These are phyloP conservation scores for Mariannaea sp. DNA, from an alignment of 2,329 filamentous ascomycete genomes.

Conservation along the genomic window DNA sequence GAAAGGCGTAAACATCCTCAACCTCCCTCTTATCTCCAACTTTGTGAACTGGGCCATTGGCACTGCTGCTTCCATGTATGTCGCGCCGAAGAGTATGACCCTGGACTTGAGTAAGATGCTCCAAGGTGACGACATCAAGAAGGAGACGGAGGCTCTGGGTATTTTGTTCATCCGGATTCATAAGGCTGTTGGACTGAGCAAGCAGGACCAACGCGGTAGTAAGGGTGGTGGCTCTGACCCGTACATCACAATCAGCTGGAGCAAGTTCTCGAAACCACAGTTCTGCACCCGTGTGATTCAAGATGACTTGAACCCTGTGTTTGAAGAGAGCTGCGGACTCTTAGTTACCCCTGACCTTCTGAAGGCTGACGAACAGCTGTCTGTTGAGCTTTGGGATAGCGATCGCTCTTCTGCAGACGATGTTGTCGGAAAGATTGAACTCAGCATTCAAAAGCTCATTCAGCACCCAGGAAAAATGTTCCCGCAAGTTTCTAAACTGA, in stretches of 20 bases:
- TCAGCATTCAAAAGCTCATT: constrained; percentile 94
- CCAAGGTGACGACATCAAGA: constrained; percentile 88
- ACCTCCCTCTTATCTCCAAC: constrained; percentile 89
- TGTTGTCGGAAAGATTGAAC: constrained; percentile 90
- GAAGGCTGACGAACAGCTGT: constrained; percentile 90
- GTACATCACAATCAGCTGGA: constrained; percentile 93
- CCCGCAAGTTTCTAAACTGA: constrained; percentile 80
- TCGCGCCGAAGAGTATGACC: constrained; percentile 92
- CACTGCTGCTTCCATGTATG: constrained; percentile 85
- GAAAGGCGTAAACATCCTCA: constrained; percentile 86
- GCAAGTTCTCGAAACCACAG: constrained; percentile 96
- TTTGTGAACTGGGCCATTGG: constrained; percentile 97
- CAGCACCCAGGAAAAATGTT: constrained; percentile 92
- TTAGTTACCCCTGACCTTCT: constrained; percentile 88
- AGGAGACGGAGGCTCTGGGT: constrained; percentile 84
- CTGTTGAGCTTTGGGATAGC: constrained; percentile 95
- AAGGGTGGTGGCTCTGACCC: constrained; percentile 89
- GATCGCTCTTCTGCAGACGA: constrained; percentile 92
- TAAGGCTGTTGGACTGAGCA: constrained; percentile 84
- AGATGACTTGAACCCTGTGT: constrained; percentile 90
- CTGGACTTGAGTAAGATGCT: constrained; percentile 90
- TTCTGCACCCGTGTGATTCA: constrained; percentile 97
- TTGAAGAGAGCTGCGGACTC: constrained; percentile 85
- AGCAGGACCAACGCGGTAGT: constrained; percentile 84
- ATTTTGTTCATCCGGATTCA: constrained; percentile 94